Base-by-base conservation (phyloP, 495 filamentous ascomycete species). In the Parachaetomium inaequale region DNA sequence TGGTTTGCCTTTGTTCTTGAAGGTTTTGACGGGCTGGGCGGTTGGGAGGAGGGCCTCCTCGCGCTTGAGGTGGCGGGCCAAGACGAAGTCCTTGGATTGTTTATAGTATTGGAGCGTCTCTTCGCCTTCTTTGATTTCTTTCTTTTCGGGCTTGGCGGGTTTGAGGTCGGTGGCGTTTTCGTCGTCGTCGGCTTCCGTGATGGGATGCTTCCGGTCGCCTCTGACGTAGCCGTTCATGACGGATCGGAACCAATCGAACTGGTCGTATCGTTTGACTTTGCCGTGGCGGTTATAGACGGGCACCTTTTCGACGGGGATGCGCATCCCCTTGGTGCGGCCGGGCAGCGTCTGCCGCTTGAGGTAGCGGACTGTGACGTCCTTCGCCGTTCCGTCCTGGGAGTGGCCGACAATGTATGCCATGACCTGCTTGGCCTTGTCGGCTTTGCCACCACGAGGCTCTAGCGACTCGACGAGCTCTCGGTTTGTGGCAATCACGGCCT, bases 311-410 rank as follows among this genome's bases (percentile, higher is more conserved):
- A 84, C 70, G 0, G 88, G 82, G 53, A 97, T 77, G 15, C 95
- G 84, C 66, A 87, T 82, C 2, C 93, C 92, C 68, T 97, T 98
- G 10, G 95, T 94, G 61, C 91, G 90, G 6, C 95, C 92, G 4
- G 94, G 94, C 77, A 91, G 89, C 42, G 85, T 83, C 53, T 89
- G 90, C 21, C 87, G 83, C 64, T 89, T 91, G 7, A 98, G 85
- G 73, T 99, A 98, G 15, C 93, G 85, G 4, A 92, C 88, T 0
- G 94, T 98, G 40, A 99, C 90, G 68, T 98, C 94, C 75, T 97
- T 98, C 11, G 91, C 95, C 0, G 91, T 91, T 14, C 89, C 89
- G 69, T 98, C 92, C 11, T 85, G 67, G 2, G 91, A 92, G 75
- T 90, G 91, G 0, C 87, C 92, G 12, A 99, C 79, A n/a, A 95